Evolutionary conservation across 1,284 basidiomycete species (phyloP).

Genomic region (Puccinia coronata): DNA sequence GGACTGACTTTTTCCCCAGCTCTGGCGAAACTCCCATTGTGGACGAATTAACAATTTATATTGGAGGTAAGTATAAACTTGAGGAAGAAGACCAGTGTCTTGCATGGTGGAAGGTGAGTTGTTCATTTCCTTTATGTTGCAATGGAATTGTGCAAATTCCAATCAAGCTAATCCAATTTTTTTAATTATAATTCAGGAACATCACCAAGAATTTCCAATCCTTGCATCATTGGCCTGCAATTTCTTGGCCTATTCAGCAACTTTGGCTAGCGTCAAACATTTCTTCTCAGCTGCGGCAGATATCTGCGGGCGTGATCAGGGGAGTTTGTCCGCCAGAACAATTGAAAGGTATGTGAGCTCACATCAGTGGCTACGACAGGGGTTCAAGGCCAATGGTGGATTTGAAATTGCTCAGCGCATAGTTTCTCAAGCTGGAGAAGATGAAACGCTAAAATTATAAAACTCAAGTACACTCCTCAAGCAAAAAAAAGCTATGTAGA

Average conservation of each 20-base stretch:
- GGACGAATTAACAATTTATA: too few relatives aligned
- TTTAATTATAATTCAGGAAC: constrained; percentile 4
- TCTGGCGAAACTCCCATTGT: too few relatives aligned
- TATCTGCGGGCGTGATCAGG: background rate
- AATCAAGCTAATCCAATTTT: too few relatives aligned
- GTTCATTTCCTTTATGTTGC: background rate
- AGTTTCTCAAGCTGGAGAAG: background rate
- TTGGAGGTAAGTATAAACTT: too few relatives aligned
- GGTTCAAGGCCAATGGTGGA: background rate
- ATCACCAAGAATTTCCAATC: background rate
- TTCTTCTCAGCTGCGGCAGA: constrained; percentile 3
- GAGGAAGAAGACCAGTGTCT: background rate
- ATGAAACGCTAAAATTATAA: too few relatives aligned
- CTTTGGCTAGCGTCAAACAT: constrained; percentile 1
- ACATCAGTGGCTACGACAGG: background rate
- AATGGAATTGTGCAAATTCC: too few relatives aligned
- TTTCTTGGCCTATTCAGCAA: background rate
- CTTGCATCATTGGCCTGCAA: background rate
- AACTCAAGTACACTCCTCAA: too few relatives aligned
- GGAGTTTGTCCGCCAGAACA: background rate
- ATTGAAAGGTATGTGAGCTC: background rate
- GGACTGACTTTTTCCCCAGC: too few relatives aligned
- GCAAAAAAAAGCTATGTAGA: too few relatives aligned
- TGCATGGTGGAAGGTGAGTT: constrained; percentile 17
- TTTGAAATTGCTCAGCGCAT: background rate